Evolutionary conservation across 169 alveolate species (phyloP), one percentile per base, ranked within the genome.

Genomic region (Cryptosporidium meleagridis): DNA sequence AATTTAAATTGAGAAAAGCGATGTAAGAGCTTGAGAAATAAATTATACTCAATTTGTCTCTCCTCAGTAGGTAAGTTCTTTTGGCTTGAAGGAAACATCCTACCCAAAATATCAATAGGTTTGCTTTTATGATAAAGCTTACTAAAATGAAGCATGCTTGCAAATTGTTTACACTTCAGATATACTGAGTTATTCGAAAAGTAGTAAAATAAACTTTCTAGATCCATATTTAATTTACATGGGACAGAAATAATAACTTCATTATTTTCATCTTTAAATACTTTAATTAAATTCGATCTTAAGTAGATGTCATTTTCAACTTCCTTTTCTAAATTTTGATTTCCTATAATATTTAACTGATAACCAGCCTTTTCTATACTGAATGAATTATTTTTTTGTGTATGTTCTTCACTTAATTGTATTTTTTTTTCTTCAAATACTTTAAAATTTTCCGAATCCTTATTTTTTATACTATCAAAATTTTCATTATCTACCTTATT

Each of bases 231-330:
- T 26, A 80, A 65, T 37, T 29, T 80, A 65, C 89, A 80, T 41
- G 89, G 89, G 21, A 80, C 89, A 65, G 48, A 61, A 29, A 80
- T 80, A 23, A 80, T 53, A 31, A 65, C 75, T 62, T 80, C 89
- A 80, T 80, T 80, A 62, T 80, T 80, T 26, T 59, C 73, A n/a
- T 80, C 75, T 65, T 67, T 80, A n/a, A n/a, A 16, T 26, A 80
- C 45, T 44, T 80, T 80, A 14, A 80, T n/a, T 44, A 80, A 44
- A 80, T 80, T 67, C 29, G 89, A 73, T 39, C 70, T 51, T 33
- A 55, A 73, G 35, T 73, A 73, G 31, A 73, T 14, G 10, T 59
- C 70, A 55, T 23, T 31, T 58, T 53, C 0, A 31, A 55, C 35
- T 2, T 55, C 67, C 67, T 55, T n/a, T 16, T 55, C 35, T 21